Evolutionary conservation across 805 yeast genomes (phyloP).

Genomic region (Candida maltosa): DNA sequence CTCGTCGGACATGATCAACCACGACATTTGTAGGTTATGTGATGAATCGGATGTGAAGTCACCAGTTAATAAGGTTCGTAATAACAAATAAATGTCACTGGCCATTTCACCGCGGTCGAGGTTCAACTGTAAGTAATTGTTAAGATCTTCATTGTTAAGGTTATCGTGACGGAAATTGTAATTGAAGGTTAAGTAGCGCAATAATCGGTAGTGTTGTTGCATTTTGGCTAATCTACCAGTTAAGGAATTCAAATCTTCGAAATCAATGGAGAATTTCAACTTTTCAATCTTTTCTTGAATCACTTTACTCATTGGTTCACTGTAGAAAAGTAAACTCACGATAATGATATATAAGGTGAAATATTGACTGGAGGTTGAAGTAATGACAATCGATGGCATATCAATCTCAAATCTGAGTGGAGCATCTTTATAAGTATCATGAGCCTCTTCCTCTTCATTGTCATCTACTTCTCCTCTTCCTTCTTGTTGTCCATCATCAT

Average conservation of each 20-base stretch:
- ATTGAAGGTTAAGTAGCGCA: constrained; percentile 43
- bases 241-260: constrained; percentile 54
- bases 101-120: constrained; percentile 29
- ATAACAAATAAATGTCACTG: constrained; percentile 32
- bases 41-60: constrained; percentile 17
- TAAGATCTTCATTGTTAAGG: constrained; percentile 47
- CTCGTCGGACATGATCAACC: constrained; percentile 38
- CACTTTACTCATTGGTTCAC: constrained; percentile 64
- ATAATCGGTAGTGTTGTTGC: constrained; percentile 44
- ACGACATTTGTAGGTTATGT: constrained; percentile 23
- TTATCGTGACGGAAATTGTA: constrained; percentile 46
- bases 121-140: constrained; percentile 39
- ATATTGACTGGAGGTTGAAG: constrained; percentile 74
- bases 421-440: too few relatives aligned
- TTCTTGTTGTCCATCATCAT: constrained; percentile 1
- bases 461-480: too few relatives aligned
- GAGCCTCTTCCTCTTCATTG: too few relatives aligned
- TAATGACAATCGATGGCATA: constrained; percentile 64
- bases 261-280: constrained; percentile 66
- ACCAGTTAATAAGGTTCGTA: constrained; percentile 36
- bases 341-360: constrained; percentile 60
- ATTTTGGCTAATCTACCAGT: constrained; percentile 44
- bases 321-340: constrained; percentile 62
- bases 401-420: constrained; percentile 52
- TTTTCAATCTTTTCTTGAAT: constrained; percentile 61